These are phyloP conservation scores for Pestalotiopsis sp. DNA, from an alignment of 2,329 filamentous ascomycete genomes.

Conservation along the genomic window DNA sequence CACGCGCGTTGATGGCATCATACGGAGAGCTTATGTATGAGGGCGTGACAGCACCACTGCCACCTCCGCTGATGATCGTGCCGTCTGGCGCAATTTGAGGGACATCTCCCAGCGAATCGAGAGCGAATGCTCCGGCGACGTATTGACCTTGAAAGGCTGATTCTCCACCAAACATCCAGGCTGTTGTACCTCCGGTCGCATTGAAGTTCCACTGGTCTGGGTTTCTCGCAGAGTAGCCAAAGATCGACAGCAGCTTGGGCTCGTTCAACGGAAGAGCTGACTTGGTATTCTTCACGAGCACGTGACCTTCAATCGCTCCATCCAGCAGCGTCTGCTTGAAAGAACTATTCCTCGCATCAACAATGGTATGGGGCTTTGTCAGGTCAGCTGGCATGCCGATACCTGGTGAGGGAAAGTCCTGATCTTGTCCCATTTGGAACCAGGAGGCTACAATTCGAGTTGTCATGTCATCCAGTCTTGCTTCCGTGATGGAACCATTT, in stretches of 20 bases:
- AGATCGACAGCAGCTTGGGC: constrained; percentile 55
- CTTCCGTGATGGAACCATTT: constrained; percentile 58
- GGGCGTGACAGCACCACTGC: constrained; percentile 30
- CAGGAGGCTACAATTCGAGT: constrained; percentile 53
- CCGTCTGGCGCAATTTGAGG: constrained; percentile 47
- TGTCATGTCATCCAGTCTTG: constrained; percentile 62
- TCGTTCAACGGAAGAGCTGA: constrained; percentile 53
- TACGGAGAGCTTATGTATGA: constrained; percentile 52
- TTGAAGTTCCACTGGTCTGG: constrained; percentile 43
- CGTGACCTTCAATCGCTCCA: constrained; percentile 63
- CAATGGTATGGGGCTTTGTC: constrained; percentile 47
- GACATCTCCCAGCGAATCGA: constrained; percentile 32
- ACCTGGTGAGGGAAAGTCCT: constrained; percentile 45
- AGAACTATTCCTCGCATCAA: constrained; percentile 55
- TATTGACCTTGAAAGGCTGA: constrained; percentile 34
- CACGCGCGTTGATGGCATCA: constrained; percentile 52
- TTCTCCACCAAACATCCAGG: constrained; percentile 41
- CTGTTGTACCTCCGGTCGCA: constrained; percentile 33
- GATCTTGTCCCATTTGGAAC: constrained; percentile 56
- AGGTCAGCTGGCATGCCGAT: constrained; percentile 52
- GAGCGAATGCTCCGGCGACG: constrained; percentile 26
- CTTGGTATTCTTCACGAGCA: constrained; percentile 62
- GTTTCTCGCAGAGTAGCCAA: constrained; percentile 58
- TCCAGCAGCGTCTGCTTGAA: constrained; percentile 44
- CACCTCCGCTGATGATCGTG: constrained; percentile 42